Evolutionary conservation across 306 rosid species (phyloP).

Genomic region (Vigna reflexopilosa): DNA sequence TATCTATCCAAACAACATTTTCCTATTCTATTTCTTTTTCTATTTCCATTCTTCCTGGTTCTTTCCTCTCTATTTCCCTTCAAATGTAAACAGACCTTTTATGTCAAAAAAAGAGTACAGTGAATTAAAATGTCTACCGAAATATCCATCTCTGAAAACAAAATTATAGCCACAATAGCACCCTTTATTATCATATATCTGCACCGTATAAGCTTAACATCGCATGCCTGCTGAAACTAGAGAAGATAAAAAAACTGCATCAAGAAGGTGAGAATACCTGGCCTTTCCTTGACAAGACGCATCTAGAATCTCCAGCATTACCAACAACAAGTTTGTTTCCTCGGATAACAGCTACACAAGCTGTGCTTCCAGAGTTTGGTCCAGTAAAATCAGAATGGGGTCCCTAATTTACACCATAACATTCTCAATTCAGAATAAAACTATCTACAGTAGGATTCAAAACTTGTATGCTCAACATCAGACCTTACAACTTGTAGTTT

Average conservation of each 20-base stretch:
- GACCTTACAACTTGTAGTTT: slow-evolving; percentile 20
- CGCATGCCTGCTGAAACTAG: slow-evolving; percentile 6
- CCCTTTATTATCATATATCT: slow-evolving; percentile 37
- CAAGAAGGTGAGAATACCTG: slow-evolving; percentile 64
- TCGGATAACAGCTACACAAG: slow-evolving; percentile 83
- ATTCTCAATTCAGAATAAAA: slow-evolving; percentile 41
- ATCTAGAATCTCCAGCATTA: slow-evolving; percentile 98
- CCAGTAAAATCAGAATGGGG: slow-evolving; percentile 94
- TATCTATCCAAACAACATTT: background rate
- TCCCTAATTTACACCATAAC: slow-evolving; percentile 69
- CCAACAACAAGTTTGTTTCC: slow-evolving; percentile 81
- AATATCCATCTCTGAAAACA: slow-evolving; percentile 21
- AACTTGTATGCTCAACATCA: slow-evolving; percentile 19
- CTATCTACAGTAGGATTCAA: slow-evolving; percentile 2
- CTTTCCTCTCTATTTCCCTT: background rate
- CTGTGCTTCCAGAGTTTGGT: slow-evolving; percentile 91
- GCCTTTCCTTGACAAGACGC: slow-evolving; percentile 88
- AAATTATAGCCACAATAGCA: slow-evolving; percentile 6
- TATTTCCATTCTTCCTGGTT: background rate
- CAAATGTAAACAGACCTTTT: background rate
- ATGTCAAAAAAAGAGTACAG: background rate
- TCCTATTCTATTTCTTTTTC: background rate
- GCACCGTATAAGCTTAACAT: slow-evolving; percentile 27
- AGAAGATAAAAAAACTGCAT: slow-evolving; percentile 16
- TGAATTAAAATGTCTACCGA: background rate